Percentiles rank a stretch among this genome's conserved stretches.
Evolutionary conservation across 1,284 basidiomycete species (phyloP).

Genomic region (Mrakiaceae sp.): DNA sequence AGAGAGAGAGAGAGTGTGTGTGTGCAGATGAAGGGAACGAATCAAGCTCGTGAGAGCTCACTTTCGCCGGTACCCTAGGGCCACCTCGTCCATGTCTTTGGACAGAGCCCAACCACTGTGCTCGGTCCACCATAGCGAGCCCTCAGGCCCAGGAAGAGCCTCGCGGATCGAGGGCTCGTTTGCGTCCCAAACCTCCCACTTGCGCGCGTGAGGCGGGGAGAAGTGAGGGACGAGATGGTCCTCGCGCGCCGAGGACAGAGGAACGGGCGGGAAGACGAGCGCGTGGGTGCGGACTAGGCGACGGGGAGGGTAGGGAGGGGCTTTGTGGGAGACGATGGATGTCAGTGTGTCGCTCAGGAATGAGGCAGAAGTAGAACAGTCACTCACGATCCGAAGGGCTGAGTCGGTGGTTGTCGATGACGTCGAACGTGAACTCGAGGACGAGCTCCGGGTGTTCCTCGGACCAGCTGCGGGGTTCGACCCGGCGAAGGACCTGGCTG

Average conservation of each 20-base stretch:
- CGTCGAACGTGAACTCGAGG: neutral
- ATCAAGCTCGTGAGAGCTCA: too few relatives aligned
- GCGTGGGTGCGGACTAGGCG: neutral
- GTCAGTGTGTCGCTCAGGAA: too few relatives aligned
- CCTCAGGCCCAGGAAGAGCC: neutral
- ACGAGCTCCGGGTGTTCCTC: constrained; percentile 1
- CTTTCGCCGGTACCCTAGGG: too few relatives aligned
- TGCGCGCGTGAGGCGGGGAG: neutral
- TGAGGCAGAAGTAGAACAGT: neutral
- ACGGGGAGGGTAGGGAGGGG: neutral
- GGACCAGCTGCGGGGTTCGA: neutral
- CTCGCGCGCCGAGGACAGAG: too few relatives aligned
- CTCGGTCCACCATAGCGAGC: too few relatives aligned
- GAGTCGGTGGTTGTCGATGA: neutral
- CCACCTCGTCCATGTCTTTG: too few relatives aligned
- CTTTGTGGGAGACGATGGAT: neutral
- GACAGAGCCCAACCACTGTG: too few relatives aligned
- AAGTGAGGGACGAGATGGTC: neutral
- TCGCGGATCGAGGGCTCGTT: neutral
- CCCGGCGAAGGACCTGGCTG: neutral
- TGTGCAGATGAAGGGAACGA: too few relatives aligned
- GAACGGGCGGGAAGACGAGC: neutral
- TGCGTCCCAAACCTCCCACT: neutral
- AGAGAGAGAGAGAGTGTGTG: too few relatives aligned
- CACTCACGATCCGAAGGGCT: neutral